Percentiles rank a stretch among this genome's conserved stretches.
Evolutionary conservation across 1,284 basidiomycete genomes (phyloP).

Genomic region (Farysia itapuensis): DNA sequence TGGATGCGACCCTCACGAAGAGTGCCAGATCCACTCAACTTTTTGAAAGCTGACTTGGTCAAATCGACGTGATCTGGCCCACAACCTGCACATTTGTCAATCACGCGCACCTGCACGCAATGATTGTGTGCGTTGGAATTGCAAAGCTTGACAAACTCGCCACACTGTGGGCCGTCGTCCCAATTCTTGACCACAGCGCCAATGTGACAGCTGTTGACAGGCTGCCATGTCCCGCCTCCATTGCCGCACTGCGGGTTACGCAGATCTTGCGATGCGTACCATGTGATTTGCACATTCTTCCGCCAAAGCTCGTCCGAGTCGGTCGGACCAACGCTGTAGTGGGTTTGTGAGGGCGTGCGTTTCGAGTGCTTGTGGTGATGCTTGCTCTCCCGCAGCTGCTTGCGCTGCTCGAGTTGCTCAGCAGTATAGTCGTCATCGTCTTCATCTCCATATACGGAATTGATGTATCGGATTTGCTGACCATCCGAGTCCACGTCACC

Average conservation of each 20-base stretch:
- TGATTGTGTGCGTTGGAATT: slow-evolving; percentile 35
- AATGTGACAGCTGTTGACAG: slow-evolving; percentile 47
- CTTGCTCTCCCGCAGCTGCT: slow-evolving; percentile 21
- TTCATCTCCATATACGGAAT: slow-evolving; percentile 42
- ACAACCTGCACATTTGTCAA: slow-evolving; percentile 57
- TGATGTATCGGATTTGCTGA: slow-evolving; percentile 36
- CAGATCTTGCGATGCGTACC: slow-evolving; percentile 54
- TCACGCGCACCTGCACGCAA: slow-evolving; percentile 45
- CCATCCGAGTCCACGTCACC: slow-evolving; percentile 40
- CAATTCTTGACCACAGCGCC: slow-evolving; percentile 48
- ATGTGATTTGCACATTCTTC: slow-evolving; percentile 43
- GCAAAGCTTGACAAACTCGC: slow-evolving; percentile 56
- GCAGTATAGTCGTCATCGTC: slow-evolving; percentile 39
- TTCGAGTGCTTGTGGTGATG: slow-evolving; percentile 30
- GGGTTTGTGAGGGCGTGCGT: slow-evolving; percentile 1
- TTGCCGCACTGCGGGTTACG: slow-evolving; percentile 51
- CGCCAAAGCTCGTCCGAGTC: slow-evolving; percentile 18
- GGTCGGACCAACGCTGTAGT: slow-evolving; percentile 23
- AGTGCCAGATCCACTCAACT: slow-evolving; percentile 37
- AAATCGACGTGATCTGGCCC: slow-evolving; percentile 46
- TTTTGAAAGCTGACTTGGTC: slow-evolving; percentile 54
- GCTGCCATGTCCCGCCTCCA: slow-evolving; percentile 47
- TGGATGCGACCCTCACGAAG: slow-evolving; percentile 47
- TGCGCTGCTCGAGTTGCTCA: slow-evolving; percentile 24
- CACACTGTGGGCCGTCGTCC: slow-evolving; percentile 45